Base-by-base conservation (phyloP, 208 protist genomes). In the Crithidia brevicula region DNA sequence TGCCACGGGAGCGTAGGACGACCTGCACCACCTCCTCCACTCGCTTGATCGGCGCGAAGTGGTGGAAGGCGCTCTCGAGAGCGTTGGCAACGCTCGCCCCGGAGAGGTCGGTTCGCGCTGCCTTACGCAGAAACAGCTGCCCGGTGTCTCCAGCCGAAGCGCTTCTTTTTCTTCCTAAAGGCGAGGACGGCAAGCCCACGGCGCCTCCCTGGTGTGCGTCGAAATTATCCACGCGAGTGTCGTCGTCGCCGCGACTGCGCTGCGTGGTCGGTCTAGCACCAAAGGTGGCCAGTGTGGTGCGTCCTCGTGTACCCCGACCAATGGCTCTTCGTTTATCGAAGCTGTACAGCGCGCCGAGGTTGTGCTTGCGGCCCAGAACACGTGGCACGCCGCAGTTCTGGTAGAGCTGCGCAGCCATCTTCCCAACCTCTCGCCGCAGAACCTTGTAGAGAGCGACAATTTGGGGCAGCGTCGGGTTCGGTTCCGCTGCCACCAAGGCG, bases 331-430 rank as follows among this genome's bases (percentile, higher is more conserved):
- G 22, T 4, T 25, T 22, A 15, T 20, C 15, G 5, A 18, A 7
- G 58, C 33, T 1, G 43, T 52, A 27, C 58, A 67, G 50, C 13
- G 49, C 59, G 30, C 57, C 8, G 9, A 65, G 49, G 36, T 36
- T 23, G 50, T 42, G 30, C 30, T 27, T 65, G 28, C 33, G 45
- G 38, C 40, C 43, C 25, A 43, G 46, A 34, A 34, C 59, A 13
- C 46, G 51, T 18, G 51, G 49, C 33, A 69, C 54, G 40, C 52
- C 75, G 28, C 34, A 56, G 60, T 27, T 66, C 49, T 92, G 85
- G 53, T 88, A 83, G 0, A 92, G 33, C 38, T 75, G 60, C 58
- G 85, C 82, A 8, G 84, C 79, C 16, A 86, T 57, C n/a, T 71
- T 10, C 18, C 51, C 58, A 0, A 52, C 33, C 8, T 86, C 67